phyloP scores from a whole-genome alignment of 768 basidiomycete species.

The Crassisporium funariophilum region DNA sequence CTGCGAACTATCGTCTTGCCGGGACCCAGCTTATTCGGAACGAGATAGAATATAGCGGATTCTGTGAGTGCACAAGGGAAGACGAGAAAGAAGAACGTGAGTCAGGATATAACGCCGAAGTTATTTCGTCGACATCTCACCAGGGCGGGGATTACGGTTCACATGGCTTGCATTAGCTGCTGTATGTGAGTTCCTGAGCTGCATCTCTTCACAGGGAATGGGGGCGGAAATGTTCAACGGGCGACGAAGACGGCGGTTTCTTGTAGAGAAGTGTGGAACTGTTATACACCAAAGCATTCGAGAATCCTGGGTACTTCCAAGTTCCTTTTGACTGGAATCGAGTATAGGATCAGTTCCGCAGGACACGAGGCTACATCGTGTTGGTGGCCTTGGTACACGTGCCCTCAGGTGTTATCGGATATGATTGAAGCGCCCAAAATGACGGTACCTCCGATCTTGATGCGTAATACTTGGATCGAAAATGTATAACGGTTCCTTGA shows the following conservation, averaged over 20 bases:
- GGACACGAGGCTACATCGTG: slow-evolving; percentile 46
- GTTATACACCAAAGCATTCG: slow-evolving; percentile 36
- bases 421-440: not conserved
- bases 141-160: slow-evolving; percentile 12
- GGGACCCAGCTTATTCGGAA: slow-evolving; percentile 38
- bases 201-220: slow-evolving; percentile 15
- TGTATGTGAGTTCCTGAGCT: slow-evolving; percentile 10
- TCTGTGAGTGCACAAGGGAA: slow-evolving; percentile 24
- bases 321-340: slow-evolving; percentile 18
- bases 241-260: slow-evolving; percentile 15
- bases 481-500: not conserved
- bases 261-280: too few species aligned
- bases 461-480: not conserved
- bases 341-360: slow-evolving; percentile 26
- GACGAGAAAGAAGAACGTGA: not conserved
- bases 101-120: not conserved
- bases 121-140: slow-evolving; percentile 14
- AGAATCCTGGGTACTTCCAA: slow-evolving; percentile 18
- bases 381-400: slow-evolving; percentile 29
- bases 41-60: slow-evolving; percentile 39
- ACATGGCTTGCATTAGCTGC: slow-evolving; percentile 2
- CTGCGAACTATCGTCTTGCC: slow-evolving; percentile 40
- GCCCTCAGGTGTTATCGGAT: slow-evolving; percentile 7
- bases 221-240: slow-evolving; percentile 19
- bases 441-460: too few species aligned